phyloP scores from a whole-genome alignment of 176 grass and related monocot genomes.

The Saccharum officinarum region DNA sequence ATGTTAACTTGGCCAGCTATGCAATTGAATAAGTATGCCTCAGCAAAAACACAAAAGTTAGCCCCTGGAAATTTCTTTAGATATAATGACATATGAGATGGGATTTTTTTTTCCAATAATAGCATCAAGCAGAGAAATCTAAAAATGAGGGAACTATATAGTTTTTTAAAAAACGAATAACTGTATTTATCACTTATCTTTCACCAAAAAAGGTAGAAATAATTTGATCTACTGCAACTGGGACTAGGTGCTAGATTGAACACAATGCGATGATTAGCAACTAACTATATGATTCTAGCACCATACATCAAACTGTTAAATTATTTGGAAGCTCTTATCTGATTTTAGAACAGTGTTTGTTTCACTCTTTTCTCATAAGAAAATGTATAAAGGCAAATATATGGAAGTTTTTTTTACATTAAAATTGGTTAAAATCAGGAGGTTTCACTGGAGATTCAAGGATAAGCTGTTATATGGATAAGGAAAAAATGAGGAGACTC shows the following conservation, averaged over 20 bases:
- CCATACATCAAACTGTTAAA: not conserved
- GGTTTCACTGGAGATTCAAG: not conserved
- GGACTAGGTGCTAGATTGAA: not conserved
- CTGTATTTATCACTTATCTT: not conserved
- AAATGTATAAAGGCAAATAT: not conserved
- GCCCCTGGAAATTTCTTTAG: too few species aligned
- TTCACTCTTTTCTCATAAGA: not conserved
- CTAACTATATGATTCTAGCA: slow-evolving; percentile 2
- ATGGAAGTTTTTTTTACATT: not conserved
- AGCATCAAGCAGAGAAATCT: too few species aligned
- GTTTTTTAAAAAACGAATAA: not conserved
- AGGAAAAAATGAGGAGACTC: not conserved
- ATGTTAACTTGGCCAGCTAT: too few species aligned
- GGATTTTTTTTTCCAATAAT: too few species aligned
- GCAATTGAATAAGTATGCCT: too few species aligned
- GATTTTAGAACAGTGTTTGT: not conserved
- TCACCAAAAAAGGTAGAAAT: not conserved
- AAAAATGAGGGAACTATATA: too few species aligned
- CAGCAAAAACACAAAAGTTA: too few species aligned
- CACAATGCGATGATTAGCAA: not conserved
- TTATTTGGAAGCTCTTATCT: not conserved
- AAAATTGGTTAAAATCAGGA: not conserved
- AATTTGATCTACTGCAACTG: not conserved
- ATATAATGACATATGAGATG: too few species aligned
- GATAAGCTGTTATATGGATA: not conserved